phyloP scores from a whole-genome alignment of 495 filamentous ascomycete genomes.

The Choiromyces venosus region DNA sequence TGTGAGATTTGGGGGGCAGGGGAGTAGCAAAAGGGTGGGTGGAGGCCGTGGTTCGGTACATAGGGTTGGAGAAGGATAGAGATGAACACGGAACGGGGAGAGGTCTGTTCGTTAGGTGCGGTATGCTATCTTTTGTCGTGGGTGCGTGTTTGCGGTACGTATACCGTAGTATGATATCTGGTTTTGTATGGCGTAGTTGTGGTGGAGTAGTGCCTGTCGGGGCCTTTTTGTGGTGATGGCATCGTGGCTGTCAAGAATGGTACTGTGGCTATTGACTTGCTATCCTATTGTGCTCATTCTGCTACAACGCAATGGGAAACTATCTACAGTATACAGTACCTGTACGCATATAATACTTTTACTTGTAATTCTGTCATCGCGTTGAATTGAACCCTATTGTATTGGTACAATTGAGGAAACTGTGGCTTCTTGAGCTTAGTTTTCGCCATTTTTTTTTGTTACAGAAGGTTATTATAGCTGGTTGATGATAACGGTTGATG shows the following conservation, averaged over 20 bases:
- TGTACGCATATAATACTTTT: neutral
- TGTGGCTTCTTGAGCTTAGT: too few species aligned
- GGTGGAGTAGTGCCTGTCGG: neutral
- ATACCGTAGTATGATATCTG: neutral
- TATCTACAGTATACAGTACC: neutral
- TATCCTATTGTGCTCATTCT: neutral
- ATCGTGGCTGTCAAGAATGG: neutral
- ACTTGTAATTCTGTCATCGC: too few species aligned
- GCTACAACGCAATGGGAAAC: neutral
- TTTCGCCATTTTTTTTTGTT: neutral
- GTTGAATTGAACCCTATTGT: too few species aligned
- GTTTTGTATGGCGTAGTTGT: neutral
- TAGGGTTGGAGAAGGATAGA: too few species aligned
- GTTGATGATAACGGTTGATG: neutral
- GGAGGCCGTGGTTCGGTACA: neutral
- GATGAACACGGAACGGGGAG: neutral
- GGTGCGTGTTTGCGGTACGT: neutral
- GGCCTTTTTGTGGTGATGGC: too few species aligned
- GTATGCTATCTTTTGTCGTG: neutral
- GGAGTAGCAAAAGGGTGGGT: neutral
- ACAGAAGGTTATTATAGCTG: neutral
- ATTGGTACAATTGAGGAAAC: too few species aligned
- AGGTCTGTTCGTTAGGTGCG: neutral
- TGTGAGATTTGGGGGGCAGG: neutral
- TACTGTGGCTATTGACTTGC: neutral